Evolutionary conservation across 2,329 filamentous ascomycete species (phyloP).

Genomic region (Fusarium sp.): DNA sequence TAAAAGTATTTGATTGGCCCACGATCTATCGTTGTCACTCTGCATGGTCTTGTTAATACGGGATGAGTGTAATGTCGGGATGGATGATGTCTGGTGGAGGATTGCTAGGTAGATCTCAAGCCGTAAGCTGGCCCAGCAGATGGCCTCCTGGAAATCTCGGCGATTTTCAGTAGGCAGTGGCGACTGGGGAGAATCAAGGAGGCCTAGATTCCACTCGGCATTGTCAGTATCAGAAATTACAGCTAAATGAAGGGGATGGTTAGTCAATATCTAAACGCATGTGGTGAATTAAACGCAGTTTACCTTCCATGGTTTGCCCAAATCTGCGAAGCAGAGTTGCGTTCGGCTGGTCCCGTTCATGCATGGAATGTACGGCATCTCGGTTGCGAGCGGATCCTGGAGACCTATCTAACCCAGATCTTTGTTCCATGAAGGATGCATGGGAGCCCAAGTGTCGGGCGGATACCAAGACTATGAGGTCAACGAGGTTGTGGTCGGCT

Average conservation of each 20-base stretch:
- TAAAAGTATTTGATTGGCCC: not conserved
- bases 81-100: not conserved
- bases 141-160: not conserved
- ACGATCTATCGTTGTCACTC: not conserved
- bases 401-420: not conserved
- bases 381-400: not conserved
- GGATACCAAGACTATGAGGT: not conserved
- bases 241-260: not conserved
- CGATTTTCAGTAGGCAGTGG: not conserved
- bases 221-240: not conserved
- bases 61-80: not conserved
- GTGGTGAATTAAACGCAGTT: not conserved
- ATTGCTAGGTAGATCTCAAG: not conserved
- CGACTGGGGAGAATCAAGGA: not conserved
- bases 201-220: not conserved
- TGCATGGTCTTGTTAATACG: not conserved
- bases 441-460: not conserved
- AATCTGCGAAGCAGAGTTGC: not conserved
- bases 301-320: not conserved
- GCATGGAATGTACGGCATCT: not conserved
- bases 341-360: not conserved
- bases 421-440: not conserved
- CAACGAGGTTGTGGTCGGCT: not conserved
- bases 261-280: not conserved
- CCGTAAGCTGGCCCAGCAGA: not conserved